A percentile compares a stretch with the other conserved stretches of the same genome.
Evolutionary conservation across 2,329 filamentous ascomycete genomes (phyloP).

Genomic region (Sporothrix inflata): DNA sequence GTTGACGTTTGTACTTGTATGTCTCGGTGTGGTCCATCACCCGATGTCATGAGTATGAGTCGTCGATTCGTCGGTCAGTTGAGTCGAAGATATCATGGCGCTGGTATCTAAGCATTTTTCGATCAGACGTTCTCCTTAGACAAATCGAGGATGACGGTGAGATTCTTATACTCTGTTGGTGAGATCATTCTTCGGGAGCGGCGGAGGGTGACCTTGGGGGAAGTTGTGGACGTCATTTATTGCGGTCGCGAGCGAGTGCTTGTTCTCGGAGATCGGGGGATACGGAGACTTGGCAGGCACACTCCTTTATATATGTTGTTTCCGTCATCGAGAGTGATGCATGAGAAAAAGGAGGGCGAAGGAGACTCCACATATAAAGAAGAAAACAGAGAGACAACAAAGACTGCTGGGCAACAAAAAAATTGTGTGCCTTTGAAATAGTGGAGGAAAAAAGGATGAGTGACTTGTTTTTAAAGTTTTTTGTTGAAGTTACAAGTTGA

Average conservation of each 20-base stretch:
- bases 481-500: neutral
- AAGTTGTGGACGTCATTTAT: neutral
- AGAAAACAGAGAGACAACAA: too few relatives aligned
- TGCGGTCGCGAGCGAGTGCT: neutral
- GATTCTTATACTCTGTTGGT: conserved; percentile 3
- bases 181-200: neutral
- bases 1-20: neutral
- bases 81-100: neutral
- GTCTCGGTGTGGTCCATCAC: neutral
- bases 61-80: neutral
- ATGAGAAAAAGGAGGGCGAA: neutral
- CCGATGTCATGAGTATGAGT: neutral
- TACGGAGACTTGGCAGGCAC: conserved; percentile 19
- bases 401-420: neutral
- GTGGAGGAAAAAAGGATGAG: neutral
- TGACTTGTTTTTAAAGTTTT: neutral
- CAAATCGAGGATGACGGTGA: neutral
- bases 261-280: conserved; percentile 11
- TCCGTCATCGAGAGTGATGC: neutral
- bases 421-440: neutral
- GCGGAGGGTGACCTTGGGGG: neutral
- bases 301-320: neutral
- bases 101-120: neutral
- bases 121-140: neutral
- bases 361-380: neutral